Evolutionary conservation across 805 yeast genomes (phyloP).

Genomic region (Candida saitoana): DNA sequence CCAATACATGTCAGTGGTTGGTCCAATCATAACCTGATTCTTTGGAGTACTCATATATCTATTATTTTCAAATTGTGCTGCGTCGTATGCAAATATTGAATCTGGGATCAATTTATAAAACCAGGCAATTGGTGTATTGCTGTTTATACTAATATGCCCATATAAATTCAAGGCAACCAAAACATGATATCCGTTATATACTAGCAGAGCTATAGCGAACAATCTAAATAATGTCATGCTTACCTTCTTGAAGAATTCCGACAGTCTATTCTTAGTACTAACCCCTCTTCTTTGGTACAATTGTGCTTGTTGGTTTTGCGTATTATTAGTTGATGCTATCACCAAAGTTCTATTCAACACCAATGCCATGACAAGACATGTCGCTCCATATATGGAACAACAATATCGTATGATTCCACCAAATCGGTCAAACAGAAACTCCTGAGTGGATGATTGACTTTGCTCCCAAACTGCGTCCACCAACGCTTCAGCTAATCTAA

Average conservation of each 20-base stretch:
- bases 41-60: slow-evolving; percentile 28
- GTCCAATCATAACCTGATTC: slow-evolving; percentile 37
- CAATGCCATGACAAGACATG: slow-evolving; percentile 36
- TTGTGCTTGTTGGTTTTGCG: slow-evolving; percentile 18
- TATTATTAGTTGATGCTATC: slow-evolving; percentile 33
- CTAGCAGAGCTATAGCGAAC: slow-evolving; percentile 22
- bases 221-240: slow-evolving; percentile 25
- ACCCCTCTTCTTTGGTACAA: slow-evolving; percentile 14
- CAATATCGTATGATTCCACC: slow-evolving; percentile 23
- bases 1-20: slow-evolving; percentile 54
- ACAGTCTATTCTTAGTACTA: slow-evolving; percentile 5
- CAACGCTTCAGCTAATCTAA: slow-evolving; percentile 8
- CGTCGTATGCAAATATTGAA: slow-evolving; percentile 22
- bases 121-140: slow-evolving; percentile 7
- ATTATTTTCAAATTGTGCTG: slow-evolving; percentile 14
- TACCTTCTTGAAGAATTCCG: slow-evolving; percentile 16
- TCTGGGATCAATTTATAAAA: slow-evolving; percentile 13
- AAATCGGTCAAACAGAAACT: slow-evolving; percentile 10
- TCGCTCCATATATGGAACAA: slow-evolving; percentile 34
- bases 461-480: slow-evolving; percentile 15
- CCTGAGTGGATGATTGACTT: slow-evolving; percentile 6
- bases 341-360: slow-evolving; percentile 34
- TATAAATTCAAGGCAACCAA: slow-evolving; percentile 29
- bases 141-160: slow-evolving; percentile 12
- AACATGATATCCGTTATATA: slow-evolving; percentile 22